Evolutionary conservation across 1,284 basidiomycete genomes (phyloP), one percentile per base, ranked within the genome.

Genomic region (Taiwanofungus camphoratus): DNA sequence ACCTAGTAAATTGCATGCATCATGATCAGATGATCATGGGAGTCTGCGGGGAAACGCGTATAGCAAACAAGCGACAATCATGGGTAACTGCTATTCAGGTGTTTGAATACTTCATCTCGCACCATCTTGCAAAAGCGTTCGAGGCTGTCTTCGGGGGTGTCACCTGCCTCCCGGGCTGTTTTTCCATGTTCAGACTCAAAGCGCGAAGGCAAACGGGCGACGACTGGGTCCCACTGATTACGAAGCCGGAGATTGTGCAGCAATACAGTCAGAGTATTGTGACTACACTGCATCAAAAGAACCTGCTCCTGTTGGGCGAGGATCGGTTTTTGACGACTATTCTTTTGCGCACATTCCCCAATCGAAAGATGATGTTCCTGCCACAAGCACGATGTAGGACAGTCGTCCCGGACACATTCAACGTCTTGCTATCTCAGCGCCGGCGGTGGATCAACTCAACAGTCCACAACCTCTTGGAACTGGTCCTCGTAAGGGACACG

Each of bases 401-500:
- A 12, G 81, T 99, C 58, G 96, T 93, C 19, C 96, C 96, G 6
- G 93, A 99, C 61, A 93, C 92, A 0, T 99, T 99, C 69, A 71
- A 73, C 30, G 80, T 99, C 38, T 76, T 99, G 33, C 77, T 99
- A 9, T 99, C 95, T 1, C 96, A 99, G 63, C 89, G 96, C 24
- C 85, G 96, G 21, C 86, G 96, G 52, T 99, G 96, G 96, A 99
- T 99, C 73, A 99, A 98, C 67, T 98, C 93, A 34, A 99, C 96
- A 0, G 90, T 99, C 37, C 96, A 99, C 73, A 99, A 99, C 62
- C 78, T 99, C 42, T 97, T 98, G 93, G 96, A 99, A 65, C 85
- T 99, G 26, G 92, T 99, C 27, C 82, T 92, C 48, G 96, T 99
- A 21, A 89, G 91, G 52, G 92, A 99, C 60, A 77, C 99, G 18